Conservation (phyloP, 495 filamentous ascomycete genomes). For the Amorphotheca resinae region DNA sequence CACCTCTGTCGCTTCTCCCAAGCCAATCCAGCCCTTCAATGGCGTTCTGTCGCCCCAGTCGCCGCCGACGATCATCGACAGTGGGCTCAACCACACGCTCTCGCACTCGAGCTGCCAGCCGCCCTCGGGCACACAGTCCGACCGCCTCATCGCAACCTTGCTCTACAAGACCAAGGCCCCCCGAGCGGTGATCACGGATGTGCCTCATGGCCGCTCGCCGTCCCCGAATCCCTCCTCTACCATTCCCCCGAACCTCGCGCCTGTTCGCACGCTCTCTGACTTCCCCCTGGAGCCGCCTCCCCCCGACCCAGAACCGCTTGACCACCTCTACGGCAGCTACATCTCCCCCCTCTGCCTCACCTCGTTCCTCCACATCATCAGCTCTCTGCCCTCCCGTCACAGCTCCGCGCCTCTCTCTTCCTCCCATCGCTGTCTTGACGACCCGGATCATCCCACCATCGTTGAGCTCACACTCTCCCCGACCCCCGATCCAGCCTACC, state of each 20-base stretch:
- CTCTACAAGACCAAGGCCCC: conserved; percentile 47
- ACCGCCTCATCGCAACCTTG: conserved; percentile 49
- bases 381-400: conserved; percentile 46
- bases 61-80: conserved; percentile 42
- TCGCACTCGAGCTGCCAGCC: conserved; percentile 44
- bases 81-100: conserved; percentile 41
- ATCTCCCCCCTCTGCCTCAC: conserved; percentile 72
- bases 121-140: conserved; percentile 25
- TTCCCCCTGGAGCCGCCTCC: conserved; percentile 61
- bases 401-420: conserved; percentile 44
- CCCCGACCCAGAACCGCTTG: conserved; percentile 50
- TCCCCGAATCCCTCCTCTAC: conserved; percentile 17
- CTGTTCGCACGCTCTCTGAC: conserved; percentile 52
- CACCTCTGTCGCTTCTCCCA: conserved; percentile 3
- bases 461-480: conserved; percentile 62
- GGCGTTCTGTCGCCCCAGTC: conserved; percentile 34
- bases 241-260: conserved; percentile 41
- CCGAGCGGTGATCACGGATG: conserved; percentile 24
- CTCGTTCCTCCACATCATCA: conserved; percentile 66
- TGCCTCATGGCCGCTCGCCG: conserved; percentile 16
- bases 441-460: conserved; percentile 45
- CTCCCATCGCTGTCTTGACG: conserved; percentile 60
- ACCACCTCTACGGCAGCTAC: conserved; percentile 64
- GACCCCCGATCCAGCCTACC: conserved; percentile 51
- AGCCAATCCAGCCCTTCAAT: conserved; percentile 32